Conservation (phyloP, 371 early-diverging fungal species). For the Blastocladiella emersonii region DNA sequence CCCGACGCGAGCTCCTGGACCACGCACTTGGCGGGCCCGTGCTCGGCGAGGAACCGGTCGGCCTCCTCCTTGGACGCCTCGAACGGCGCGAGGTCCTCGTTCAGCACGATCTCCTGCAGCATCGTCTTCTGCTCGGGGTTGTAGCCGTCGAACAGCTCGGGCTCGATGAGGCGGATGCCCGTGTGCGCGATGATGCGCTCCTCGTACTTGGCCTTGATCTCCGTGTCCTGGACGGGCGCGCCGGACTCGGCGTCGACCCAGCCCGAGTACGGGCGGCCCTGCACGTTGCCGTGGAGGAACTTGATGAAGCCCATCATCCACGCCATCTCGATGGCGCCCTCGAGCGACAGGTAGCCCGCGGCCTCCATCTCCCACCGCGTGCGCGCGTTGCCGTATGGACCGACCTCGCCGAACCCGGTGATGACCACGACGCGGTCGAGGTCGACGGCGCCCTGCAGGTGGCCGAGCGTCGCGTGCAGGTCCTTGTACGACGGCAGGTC, state of each 20-base stretch:
- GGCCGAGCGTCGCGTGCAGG: constrained; percentile 45
- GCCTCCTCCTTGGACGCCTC: constrained; percentile 87
- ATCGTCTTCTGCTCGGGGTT: constrained; percentile 77
- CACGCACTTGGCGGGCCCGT: constrained; percentile 73
- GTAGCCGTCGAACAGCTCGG: constrained; percentile 79
- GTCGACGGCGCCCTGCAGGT: constrained; percentile 78
- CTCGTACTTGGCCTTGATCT: constrained; percentile 88
- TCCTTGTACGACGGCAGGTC: constrained; percentile 45
- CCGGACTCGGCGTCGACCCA: constrained; percentile 85
- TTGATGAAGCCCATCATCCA: constrained; percentile 94
- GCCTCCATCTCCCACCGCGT: constrained; percentile 98
- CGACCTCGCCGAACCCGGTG: constrained; percentile 89
- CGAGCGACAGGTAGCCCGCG: constrained; percentile 81
- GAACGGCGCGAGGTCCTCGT: constrained; percentile 80
- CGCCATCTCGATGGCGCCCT: constrained; percentile 92
- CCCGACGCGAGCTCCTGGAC: constrained; percentile 49
- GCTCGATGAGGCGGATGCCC: constrained; percentile 87
- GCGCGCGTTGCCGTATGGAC: constrained; percentile 84
- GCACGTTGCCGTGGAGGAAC: constrained; percentile 75
- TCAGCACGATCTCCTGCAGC: constrained; percentile 83
- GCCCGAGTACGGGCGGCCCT: constrained; percentile 70
- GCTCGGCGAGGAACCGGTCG: constrained; percentile 70
- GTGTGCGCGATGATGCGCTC: constrained; percentile 78
- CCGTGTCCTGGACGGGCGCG: constrained; percentile 81
- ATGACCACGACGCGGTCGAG: constrained; percentile 86